A percentile compares a stretch with the other conserved stretches of the same genome.
These are phyloP conservation scores for Sugiyamaella boreocaroliniensis DNA, from an alignment of 805 yeast genomes.

Conservation along the genomic window DNA sequence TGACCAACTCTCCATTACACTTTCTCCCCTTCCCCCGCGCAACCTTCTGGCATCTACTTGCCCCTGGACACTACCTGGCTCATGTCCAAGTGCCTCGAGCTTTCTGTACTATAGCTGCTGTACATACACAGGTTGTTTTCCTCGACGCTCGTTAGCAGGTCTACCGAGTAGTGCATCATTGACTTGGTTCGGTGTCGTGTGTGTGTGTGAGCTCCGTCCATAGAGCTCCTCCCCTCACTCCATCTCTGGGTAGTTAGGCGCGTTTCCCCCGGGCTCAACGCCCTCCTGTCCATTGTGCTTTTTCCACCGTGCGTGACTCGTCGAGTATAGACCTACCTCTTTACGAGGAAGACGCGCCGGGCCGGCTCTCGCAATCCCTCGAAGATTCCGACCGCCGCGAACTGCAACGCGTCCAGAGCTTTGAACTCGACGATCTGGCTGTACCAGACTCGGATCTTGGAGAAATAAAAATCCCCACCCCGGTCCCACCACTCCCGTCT, in stretches of 20 bases:
- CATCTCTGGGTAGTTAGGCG: background rate
- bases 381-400: background rate
- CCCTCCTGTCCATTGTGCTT: background rate
- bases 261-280: background rate
- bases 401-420: background rate
- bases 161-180: background rate
- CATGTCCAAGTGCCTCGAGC: too few relatives aligned
- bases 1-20: too few relatives aligned
- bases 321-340: constrained; percentile 9
- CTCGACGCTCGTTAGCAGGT: background rate
- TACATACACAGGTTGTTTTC: background rate
- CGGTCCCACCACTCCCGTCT: constrained; percentile 16
- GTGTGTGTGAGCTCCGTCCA: background rate
- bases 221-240: background rate
- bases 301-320: constrained; percentile 5
- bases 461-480: constrained; percentile 16
- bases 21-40: too few relatives aligned
- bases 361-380: background rate
- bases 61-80: too few relatives aligned
- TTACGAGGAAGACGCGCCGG: constrained; percentile 4
- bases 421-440: background rate
- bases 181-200: too few relatives aligned
- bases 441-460: background rate
- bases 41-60: too few relatives aligned
- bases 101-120: background rate